These are phyloP conservation scores for Ophiostoma sp. DNA, from an alignment of 2,329 filamentous ascomycete species.

Conservation along the genomic window DNA sequence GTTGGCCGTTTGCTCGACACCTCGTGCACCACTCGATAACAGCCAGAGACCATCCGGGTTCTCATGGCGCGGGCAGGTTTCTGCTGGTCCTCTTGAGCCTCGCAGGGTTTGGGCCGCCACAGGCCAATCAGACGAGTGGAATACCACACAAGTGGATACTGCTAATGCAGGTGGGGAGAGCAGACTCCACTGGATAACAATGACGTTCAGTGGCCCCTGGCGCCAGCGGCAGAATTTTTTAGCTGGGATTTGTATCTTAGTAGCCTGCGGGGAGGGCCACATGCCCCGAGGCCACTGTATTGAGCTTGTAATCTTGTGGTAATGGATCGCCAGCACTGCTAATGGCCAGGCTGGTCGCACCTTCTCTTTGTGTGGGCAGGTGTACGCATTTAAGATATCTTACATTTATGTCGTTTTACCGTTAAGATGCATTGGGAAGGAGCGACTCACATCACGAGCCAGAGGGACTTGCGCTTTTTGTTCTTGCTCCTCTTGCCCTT, in stretches of 20 bases:
- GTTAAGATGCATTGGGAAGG: neutral
- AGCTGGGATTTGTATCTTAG: conserved; percentile 1
- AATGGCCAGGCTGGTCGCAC: neutral
- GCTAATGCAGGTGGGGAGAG: conserved; percentile 18
- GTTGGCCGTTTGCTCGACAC: neutral
- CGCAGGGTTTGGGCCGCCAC: conserved; percentile 8
- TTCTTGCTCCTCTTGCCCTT: neutral
- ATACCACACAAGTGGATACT: neutral
- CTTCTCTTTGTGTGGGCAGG: conserved; percentile 3
- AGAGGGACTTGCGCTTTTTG: neutral
- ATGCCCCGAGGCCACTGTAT: neutral
- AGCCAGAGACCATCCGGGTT: conserved; percentile 28
- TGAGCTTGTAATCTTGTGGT: too few relatives aligned
- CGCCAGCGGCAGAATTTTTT: conserved; percentile 15
- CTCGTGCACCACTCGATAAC: neutral
- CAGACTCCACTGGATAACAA: conserved; percentile 13
- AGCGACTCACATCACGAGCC: conserved; percentile 12
- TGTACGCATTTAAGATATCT: neutral
- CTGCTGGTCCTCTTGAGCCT: conserved; percentile 18
- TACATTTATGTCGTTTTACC: neutral
- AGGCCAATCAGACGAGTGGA: conserved; percentile 13
- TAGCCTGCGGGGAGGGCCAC: neutral
- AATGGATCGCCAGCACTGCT: neutral
- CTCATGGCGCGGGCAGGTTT: conserved; percentile 22
- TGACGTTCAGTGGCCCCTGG: conserved; percentile 15